Base-by-base conservation (phyloP, 2,329 filamentous ascomycete genomes). In the Colletotrichum sp. region DNA sequence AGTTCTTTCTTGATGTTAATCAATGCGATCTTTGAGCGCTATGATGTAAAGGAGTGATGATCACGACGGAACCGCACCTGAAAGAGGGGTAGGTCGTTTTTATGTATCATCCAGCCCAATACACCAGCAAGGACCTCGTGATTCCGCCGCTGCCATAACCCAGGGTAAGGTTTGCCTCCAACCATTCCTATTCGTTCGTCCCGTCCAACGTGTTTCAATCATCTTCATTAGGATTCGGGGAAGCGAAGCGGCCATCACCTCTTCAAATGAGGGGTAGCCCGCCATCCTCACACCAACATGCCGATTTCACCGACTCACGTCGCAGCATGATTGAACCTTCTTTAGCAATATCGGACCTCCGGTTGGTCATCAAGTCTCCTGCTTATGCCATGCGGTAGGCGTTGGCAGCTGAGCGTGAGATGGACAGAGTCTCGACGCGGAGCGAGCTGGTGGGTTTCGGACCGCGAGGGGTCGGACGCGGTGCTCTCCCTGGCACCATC, bases 111-210 rank as follows among this genome's bases (percentile, higher is more conserved):
- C 27, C 52, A 22, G 25, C 22, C 7, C 32, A 44, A 13, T 52
- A 66, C 36, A n/a, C 30, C 39, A 3, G 52, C 44, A 30, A 13
- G 16, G 22, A 22, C 34, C 69, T 19, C 16, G 11, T 25, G 44
- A 32, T 36, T 62, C 9, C 19, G n/a, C 30, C n/a, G 39, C n/a
- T 55, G 39, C 36, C 32, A 34, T 9, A 30, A 61, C 44, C 64
- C 19, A 25, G 27, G 32, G 57, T 39, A 64, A 19, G 66, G 57
- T 69, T 69, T 49, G 5, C n/a, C 27, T 49, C 64, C 73, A 61
- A 49, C 7, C 32, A 16, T n/a, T 73, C 64, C 70, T 39, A 76
- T 76, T 76, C 64, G 70, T 69, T 73, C 73, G 12, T 76, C 64
- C 22, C 44, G 16, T 69, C 44, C 22, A 30, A 15, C 16, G 9